Conservation (phyloP, 208 protist species). For the Spironucleus salmonicida region DNA sequence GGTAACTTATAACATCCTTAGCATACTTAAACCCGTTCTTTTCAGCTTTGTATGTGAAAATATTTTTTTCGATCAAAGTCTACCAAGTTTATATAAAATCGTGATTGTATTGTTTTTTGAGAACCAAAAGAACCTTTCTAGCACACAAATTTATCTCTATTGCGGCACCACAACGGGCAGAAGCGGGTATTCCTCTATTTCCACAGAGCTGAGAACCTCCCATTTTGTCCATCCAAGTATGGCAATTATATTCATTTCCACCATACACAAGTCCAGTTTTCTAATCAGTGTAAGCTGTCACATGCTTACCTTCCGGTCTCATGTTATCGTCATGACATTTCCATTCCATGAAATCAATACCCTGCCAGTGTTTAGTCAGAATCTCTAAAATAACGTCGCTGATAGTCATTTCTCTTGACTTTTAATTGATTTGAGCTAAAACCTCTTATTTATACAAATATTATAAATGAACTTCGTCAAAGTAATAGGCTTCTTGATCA, state of each 20-base stretch:
- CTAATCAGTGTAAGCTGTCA: conserved; percentile 43
- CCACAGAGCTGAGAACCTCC: conserved; percentile 37
- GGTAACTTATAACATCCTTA: not conserved
- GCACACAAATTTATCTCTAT: conserved; percentile 50
- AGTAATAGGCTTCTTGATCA: conserved; percentile 1
- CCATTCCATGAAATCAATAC: conserved; percentile 56
- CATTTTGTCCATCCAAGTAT: conserved; percentile 69
- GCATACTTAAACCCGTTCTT: not conserved
- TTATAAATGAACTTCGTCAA: not conserved
- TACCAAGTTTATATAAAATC: not conserved
- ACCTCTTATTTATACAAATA: not conserved
- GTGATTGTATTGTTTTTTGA: not conserved
- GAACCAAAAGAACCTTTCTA: not conserved
- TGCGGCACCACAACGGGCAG: conserved; percentile 52
- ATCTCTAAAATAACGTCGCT: conserved; percentile 50
- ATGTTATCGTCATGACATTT: conserved; percentile 55
- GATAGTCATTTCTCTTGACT: conserved; percentile 26
- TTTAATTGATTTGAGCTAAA: not conserved
- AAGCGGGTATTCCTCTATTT: conserved; percentile 53
- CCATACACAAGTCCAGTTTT: conserved; percentile 48
- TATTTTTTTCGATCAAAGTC: not conserved
- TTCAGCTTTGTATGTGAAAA: not conserved
- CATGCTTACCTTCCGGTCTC: conserved; percentile 51
- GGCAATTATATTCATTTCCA: conserved; percentile 54
- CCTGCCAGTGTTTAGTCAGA: conserved; percentile 42